These are phyloP conservation scores for Forsythia suspensa DNA, from an alignment of 257 asterid genomes.

Conservation along the genomic window DNA sequence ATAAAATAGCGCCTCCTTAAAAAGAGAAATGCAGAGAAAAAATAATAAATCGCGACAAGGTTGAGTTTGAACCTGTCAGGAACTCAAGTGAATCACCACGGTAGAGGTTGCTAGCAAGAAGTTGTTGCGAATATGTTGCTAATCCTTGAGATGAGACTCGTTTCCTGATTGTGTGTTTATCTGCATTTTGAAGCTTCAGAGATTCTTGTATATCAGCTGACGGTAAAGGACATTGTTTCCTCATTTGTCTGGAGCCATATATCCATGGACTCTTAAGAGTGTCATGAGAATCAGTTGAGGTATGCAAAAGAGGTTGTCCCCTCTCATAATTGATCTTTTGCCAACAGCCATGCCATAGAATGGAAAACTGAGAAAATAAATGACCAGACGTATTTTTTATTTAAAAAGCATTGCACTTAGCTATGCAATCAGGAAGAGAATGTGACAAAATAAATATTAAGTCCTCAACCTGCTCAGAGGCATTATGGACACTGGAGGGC, in stretches of 20 bases:
- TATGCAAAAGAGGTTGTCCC: slow-evolving; percentile 27
- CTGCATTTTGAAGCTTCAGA: slow-evolving; percentile 19
- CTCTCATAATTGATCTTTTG: slow-evolving; percentile 31
- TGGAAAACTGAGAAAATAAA: slow-evolving; percentile 32
- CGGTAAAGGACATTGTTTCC: slow-evolving; percentile 17
- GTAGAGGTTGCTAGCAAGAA: slow-evolving; percentile 8
- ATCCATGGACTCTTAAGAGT: slow-evolving; percentile 24
- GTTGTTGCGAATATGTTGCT: slow-evolving; percentile 23
- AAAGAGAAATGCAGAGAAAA: neutral
- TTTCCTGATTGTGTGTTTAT: slow-evolving; percentile 29
- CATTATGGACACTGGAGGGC: slow-evolving; percentile 20
- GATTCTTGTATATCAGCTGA: slow-evolving; percentile 24
- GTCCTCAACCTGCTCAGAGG: slow-evolving; percentile 51
- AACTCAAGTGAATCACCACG: slow-evolving; percentile 19
- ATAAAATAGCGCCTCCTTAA: neutral
- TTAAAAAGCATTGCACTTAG: neutral
- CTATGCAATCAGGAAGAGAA: slow-evolving; percentile 5
- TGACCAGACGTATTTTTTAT: neutral
- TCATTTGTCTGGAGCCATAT: slow-evolving; percentile 15
- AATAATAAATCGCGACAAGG: neutral
- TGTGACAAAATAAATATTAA: slow-evolving; percentile 2
- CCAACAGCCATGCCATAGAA: slow-evolving; percentile 36
- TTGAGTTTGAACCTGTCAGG: slow-evolving; percentile 28
- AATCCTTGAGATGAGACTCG: slow-evolving; percentile 28
- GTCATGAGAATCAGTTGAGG: slow-evolving; percentile 35